Base-by-base conservation (phyloP, 1,284 basidiomycete species). In the Ceratobasidium sp. region DNA sequence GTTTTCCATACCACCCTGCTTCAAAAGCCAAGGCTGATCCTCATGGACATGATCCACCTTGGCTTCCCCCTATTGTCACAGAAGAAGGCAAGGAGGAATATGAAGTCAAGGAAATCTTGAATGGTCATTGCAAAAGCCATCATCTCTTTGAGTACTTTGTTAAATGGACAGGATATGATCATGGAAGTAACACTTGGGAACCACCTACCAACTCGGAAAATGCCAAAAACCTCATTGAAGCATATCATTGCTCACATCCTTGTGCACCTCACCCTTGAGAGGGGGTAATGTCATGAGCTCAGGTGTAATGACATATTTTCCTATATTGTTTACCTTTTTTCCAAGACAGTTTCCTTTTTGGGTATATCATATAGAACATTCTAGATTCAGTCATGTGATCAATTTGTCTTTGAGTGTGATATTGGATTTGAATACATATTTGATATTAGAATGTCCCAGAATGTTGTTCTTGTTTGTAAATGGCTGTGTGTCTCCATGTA, bases 1-100 rank as follows among this genome's bases (percentile, higher is more conserved):
- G 77, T 81, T 2, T 82, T 82, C 74, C 76, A 80, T 68, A 75
- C 77, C 32, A 70, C 70, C 15, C 75, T 76, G 8, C 76, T 78
- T 3, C 38, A 1, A 12, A 43, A 31, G 22, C 7, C 17, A 34
- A 43, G 6, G 2, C 4, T 3, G 55, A 57, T 22, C 38, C n/a
- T n/a, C n/a, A 13, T 22, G 47, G 47, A 2, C 22, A 55, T 15
- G 35, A 10, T 1, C 54, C 42, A 13, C 22, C 1, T 7, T 20
- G 20, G 20, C 55, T 34, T 0, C 68, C 62, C 12, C 70, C 69
- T 0, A 65, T 73, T n/a, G 50, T 67, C 13, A 22, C 73, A 10
- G 43, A 69, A 3, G 69, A 52, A 0, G 52, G 73, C 31, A 27
- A 34, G 4, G 71, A 60, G 31, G 32, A 32, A 17, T 42, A 74